phyloP scores from a whole-genome alignment of 2,329 filamentous ascomycete species.

The Onygenales sp. region DNA sequence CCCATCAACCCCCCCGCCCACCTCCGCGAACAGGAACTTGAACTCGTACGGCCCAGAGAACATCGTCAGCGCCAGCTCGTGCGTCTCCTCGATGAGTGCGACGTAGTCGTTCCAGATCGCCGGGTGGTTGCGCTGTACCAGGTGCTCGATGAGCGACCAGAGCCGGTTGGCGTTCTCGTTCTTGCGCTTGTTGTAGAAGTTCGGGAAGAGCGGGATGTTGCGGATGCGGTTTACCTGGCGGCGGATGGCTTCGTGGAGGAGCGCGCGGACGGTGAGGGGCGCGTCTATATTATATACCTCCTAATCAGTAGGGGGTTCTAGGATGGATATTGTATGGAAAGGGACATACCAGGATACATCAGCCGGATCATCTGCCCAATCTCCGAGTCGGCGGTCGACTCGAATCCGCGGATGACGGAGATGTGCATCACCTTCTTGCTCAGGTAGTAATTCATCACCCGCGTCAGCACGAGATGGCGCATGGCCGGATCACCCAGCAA shows the following conservation, averaged over 20 bases:
- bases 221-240: conserved; percentile 14
- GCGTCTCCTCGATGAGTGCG: conserved; percentile 19
- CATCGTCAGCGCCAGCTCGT: conserved; percentile 19
- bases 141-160: not conserved
- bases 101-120: conserved; percentile 15
- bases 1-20: conserved; percentile 17
- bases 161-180: conserved; percentile 9
- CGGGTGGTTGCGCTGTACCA: conserved; percentile 17
- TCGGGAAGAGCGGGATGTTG: conserved; percentile 16
- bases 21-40: conserved; percentile 16
- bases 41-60: conserved; percentile 19
- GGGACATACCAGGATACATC: conserved; percentile 14
- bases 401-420: conserved; percentile 18
- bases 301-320: not conserved
- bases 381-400: conserved; percentile 14
- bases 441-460: conserved; percentile 21
- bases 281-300: conserved; percentile 11
- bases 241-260: conserved; percentile 13
- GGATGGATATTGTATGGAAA: not conserved
- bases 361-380: conserved; percentile 13
- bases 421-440: conserved; percentile 16
- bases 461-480: conserved; percentile 17
- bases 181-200: conserved; percentile 15
- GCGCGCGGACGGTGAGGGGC: conserved; percentile 12
- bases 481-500: conserved; percentile 17